Base-by-base conservation (phyloP, 805 yeast species). In the Scheffersomyces lignosus region DNA sequence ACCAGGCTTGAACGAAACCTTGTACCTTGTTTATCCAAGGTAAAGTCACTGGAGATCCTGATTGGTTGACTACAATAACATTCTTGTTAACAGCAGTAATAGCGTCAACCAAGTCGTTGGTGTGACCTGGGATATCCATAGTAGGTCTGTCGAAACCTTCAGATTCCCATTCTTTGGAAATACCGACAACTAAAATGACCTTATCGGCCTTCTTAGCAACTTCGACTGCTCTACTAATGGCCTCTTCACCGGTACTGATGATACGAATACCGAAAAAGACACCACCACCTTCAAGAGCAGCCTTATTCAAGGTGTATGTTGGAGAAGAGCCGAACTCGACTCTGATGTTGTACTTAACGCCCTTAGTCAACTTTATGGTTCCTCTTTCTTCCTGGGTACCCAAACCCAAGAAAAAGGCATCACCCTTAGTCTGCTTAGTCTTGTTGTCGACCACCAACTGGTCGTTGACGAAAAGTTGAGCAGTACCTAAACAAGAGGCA, bases 31-130 rank as follows among this genome's bases (percentile, higher is more conserved):
- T 36, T 14, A 27, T 33, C 80, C 81, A 78, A 17, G 82, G 82
- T 62, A 80, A 55, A 27, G 75, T 69, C 8, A 79, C 81, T 0
- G 85, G 84, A 15, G 82, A 72, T 31, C 85, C 85, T 2, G 79
- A 68, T 50, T 79, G 82, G 47, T 73, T 68, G 18, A 80, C 80
- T 20, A 80, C 65, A 9, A 75, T 70, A 2, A 74, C 66, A 45
- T 78, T 73, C 18, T 71, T 66, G 46, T 78, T 77, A 15, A 64
- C 81, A 20, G 57, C 58, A 25, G 64, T 40, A 8, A 80, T 67
- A 7, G 65, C 74, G 16, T 48, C 55, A 18, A 78, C 65, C 39
- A 80, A 63, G 29, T 68, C 63, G 35, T 73, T 66, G 20, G 73
- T 70, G 30, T 51, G 44, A 10, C 73, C 71, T 18, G 85, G 85